phyloP scores from a whole-genome alignment of 176 grass and related monocot genomes.

The Poa annua region DNA sequence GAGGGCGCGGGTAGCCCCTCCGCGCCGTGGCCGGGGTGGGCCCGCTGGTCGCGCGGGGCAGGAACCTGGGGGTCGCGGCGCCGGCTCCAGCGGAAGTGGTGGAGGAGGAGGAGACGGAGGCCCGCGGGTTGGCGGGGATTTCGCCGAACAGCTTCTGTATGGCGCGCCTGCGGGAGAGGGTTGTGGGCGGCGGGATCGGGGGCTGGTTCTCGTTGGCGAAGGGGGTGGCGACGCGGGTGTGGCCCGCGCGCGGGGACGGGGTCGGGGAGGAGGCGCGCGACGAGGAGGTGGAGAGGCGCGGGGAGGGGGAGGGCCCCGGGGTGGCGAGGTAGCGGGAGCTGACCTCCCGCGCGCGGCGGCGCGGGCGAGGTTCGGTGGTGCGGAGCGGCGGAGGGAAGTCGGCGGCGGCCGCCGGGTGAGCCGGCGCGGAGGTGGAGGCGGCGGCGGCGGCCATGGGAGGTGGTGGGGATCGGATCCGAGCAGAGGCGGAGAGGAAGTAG shows the following conservation, averaged over 20 bases:
- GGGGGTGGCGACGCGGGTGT: conserved; percentile 35
- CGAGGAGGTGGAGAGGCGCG: conserved; percentile 40
- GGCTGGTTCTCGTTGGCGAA: conserved; percentile 82
- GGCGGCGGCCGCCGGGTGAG: background rate
- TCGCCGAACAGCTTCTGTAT: conserved; percentile 82
- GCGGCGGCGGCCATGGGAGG: conserved; percentile 43
- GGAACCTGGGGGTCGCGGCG: conserved; percentile 18
- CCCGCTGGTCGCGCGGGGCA: conserved; percentile 41
- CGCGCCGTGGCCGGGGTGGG: conserved; percentile 5
- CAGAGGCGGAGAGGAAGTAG: background rate
- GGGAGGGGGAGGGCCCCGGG: conserved; percentile 39
- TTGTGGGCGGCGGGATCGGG: conserved; percentile 5
- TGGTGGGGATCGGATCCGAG: conserved; percentile 27
- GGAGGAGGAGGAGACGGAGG: conserved; percentile 32
- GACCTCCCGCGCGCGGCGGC: conserved; percentile 68
- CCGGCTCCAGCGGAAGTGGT: background rate
- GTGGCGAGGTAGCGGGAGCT: conserved; percentile 86
- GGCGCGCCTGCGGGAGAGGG: conserved; percentile 49
- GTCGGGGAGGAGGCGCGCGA: conserved; percentile 49
- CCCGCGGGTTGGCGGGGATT: conserved; percentile 31
- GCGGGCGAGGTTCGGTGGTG: conserved; percentile 44
- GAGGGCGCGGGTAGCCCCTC: conserved; percentile 45
- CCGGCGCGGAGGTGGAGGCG: background rate
- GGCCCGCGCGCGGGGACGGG: conserved; percentile 43
- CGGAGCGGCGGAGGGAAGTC: conserved; percentile 34